Conservation (phyloP, 805 yeast species). For the Spathaspora gorwiae region DNA sequence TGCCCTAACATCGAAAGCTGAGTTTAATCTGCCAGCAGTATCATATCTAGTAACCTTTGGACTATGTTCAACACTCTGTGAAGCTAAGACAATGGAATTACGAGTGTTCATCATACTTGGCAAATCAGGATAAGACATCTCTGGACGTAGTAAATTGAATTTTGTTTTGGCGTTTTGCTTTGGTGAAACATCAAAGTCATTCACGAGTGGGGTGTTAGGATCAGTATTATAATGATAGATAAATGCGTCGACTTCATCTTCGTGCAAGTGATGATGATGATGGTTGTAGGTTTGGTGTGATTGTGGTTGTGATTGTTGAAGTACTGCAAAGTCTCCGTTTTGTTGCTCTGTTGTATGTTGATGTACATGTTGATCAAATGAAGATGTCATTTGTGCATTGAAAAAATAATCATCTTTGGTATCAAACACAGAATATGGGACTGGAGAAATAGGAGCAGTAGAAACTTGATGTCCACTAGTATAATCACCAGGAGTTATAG, state of each 20-base stretch:
- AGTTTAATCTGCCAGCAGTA: not conserved
- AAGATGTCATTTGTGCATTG: not conserved
- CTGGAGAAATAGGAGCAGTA: conserved; percentile 2
- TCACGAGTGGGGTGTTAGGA: not conserved
- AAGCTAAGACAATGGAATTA: conserved; percentile 1
- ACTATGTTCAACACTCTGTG: conserved; percentile 2
- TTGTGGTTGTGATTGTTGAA: not conserved
- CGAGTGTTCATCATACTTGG: not conserved
- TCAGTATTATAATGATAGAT: not conserved
- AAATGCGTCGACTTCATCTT: not conserved
- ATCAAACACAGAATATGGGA: not conserved
- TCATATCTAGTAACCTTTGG: not conserved
- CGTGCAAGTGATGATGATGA: not conserved
- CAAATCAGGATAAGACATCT: conserved; percentile 2
- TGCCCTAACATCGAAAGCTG: not conserved
- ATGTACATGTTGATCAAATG: not conserved
- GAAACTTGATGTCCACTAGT: not conserved
- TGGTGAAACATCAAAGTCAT: conserved; percentile 2
- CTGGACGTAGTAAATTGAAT: not conserved
- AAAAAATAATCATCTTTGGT: not conserved
- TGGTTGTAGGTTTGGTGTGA: not conserved
- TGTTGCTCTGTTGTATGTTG: not conserved
- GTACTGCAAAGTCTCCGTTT: not conserved
- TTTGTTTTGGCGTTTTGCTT: not conserved
- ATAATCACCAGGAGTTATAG: not conserved